A percentile compares a stretch with the other conserved stretches of the same genome.
Evolutionary conservation across 2,329 filamentous ascomycete genomes (phyloP).

Genomic region (Amauroascus verrucosus): DNA sequence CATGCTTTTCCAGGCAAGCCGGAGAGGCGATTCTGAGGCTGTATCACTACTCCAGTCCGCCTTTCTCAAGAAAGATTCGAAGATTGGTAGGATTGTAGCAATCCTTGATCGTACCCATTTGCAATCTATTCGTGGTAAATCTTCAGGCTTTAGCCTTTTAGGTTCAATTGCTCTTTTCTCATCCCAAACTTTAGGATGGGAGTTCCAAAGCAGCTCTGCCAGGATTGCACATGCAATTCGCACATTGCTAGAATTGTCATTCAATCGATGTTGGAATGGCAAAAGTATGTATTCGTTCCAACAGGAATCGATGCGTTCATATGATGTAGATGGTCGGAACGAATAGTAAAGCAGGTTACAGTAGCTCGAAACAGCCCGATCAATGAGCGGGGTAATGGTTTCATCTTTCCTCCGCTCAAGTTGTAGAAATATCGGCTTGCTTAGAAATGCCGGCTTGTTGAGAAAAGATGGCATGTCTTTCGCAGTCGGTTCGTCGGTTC

Average conservation of each 20-base stretch:
- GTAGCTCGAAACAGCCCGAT: conserved; percentile 59
- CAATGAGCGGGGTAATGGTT: conserved; percentile 33
- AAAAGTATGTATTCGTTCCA: conserved; percentile 68
- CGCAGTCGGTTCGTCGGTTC: conserved; percentile 46
- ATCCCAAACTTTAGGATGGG: conserved; percentile 54
- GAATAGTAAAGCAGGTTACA: conserved; percentile 75
- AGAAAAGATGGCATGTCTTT: conserved; percentile 52
- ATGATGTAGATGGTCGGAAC: conserved; percentile 58
- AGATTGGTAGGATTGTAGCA: conserved; percentile 51
- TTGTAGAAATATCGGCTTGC: conserved; percentile 58
- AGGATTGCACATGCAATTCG: conserved; percentile 59
- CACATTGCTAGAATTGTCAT: conserved; percentile 42
- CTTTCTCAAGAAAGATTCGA: conserved; percentile 36
- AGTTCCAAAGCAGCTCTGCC: conserved; percentile 52
- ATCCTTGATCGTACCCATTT: conserved; percentile 77
- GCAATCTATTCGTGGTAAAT: conserved; percentile 72
- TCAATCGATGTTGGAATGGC: conserved; percentile 51
- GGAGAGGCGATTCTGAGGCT: conserved; percentile 36
- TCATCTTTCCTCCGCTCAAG: conserved; percentile 54
- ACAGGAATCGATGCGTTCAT: conserved; percentile 57
- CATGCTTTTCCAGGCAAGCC: conserved; percentile 53
- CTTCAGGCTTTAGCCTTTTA: conserved; percentile 51
- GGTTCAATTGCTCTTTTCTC: conserved; percentile 58
- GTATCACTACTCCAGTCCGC: conserved; percentile 39
- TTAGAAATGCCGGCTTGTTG: conserved; percentile 54